Evolutionary conservation across 169 alveolate species (phyloP).

Genomic region (Cryptosporidium bovis): DNA sequence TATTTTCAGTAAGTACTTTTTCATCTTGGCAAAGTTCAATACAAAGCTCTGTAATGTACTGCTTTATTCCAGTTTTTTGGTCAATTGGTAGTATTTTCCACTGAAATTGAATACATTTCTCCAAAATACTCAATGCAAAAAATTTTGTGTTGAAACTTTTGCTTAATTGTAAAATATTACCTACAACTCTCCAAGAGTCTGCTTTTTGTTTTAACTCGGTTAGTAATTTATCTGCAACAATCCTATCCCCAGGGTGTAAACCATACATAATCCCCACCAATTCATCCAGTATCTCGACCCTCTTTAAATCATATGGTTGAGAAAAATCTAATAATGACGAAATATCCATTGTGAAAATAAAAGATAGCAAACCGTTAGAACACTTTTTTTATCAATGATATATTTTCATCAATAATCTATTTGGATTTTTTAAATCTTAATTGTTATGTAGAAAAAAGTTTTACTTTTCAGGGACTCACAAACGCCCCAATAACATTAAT

Average conservation of each 20-base stretch:
- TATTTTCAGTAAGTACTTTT: conserved; percentile 81
- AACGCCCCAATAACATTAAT: conserved; percentile 4
- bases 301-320: conserved; percentile 86
- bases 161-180: conserved; percentile 86
- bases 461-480: conserved; percentile 14
- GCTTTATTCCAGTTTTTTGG: conserved; percentile 87
- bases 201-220: conserved; percentile 88
- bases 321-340: conserved; percentile 84
- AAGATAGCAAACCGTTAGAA: neutral
- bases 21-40: conserved; percentile 81
- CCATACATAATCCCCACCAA: conserved; percentile 90
- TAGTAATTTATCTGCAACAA: conserved; percentile 87
- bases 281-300: conserved; percentile 86
- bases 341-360: conserved; percentile 33
- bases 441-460: neutral
- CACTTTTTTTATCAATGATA: neutral
- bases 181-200: conserved; percentile 91
- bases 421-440: neutral
- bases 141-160: conserved; percentile 87
- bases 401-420: conserved; percentile 1
- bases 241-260: conserved; percentile 82
- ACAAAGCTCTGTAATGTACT: conserved; percentile 85
- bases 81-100: conserved; percentile 90
- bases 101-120: conserved; percentile 86
- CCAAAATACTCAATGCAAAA: conserved; percentile 88